Evolutionary conservation across 257 asterid species (phyloP), one percentile per base, ranked within the genome.

Genomic region (Solanum neorickii): DNA sequence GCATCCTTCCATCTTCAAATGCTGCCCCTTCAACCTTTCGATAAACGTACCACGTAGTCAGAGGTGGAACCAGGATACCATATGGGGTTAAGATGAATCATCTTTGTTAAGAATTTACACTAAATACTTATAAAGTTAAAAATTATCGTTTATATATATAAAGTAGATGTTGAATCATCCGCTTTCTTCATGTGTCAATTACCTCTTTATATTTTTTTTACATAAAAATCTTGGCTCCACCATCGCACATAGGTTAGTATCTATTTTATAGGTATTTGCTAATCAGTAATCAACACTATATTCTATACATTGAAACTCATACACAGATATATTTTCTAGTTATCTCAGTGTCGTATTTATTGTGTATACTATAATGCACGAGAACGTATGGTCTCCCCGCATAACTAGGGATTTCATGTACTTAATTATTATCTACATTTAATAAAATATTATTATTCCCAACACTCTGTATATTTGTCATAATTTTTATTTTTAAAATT

Each of bases 1-100:
- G 87, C 41, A 89, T 90, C 69, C 92, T 91, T 46, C 94, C 94
- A 84, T 92, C 94, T 59, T 89, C 91, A 69, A 86, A 86, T 33
- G 92, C 92, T 27, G 94, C 94, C 12, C 93, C 93, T 73, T 92
- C 94, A 39, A 89, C 90, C 88, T 88, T 76, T n/a, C 33, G 23
- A 76, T 25, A 76, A 76, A 76, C 37, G 6, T 76, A 76, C 66
- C 66, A 59, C 25, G 1, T 59, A 0, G 25, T 59, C 27, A 59
- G 11, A 59, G 66, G 27, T 1, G 66, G 25, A 59, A 27, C 27
- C 5, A 59, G 27, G 66, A 59, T 59, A 59, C 66, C 25, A 2
- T 56, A 56, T 20, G 66, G 25, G 65, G 16, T 46, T 46, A 11
- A 56, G 25, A 0, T 56, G 65, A 56, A 56, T 59, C 66, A 1